A percentile compares a stretch with the other conserved stretches of the same genome.
Evolutionary conservation across 352 stramenopile genomes (phyloP).

Genomic region (Phytophthora hybrid): DNA sequence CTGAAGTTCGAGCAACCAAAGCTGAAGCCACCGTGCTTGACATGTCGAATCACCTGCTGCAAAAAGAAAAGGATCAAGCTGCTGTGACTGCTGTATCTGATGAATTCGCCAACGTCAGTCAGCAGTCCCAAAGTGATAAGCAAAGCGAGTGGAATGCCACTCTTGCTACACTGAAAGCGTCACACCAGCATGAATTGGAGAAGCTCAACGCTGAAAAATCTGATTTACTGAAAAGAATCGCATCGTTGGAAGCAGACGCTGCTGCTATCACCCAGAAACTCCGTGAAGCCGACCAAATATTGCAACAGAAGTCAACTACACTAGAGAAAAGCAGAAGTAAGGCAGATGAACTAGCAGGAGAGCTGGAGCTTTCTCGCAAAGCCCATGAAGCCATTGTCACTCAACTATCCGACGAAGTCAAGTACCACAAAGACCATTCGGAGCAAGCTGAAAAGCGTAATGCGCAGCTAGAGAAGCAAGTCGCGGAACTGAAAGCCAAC

Average conservation of each 20-base stretch:
- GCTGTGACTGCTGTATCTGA: conserved; percentile 16
- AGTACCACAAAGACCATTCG: conserved; percentile 41
- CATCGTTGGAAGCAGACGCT: conserved; percentile 23
- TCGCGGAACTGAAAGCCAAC: conserved; percentile 57
- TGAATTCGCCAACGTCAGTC: conserved; percentile 1
- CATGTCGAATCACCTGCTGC: conserved; percentile 35
- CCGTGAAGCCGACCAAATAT: conserved; percentile 25
- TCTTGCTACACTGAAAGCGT: conserved; percentile 14
- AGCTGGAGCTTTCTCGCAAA: conserved; percentile 32
- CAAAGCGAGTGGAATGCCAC: conserved; percentile 30
- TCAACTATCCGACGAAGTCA: conserved; percentile 36
- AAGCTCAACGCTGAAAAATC: conserved; percentile 18
- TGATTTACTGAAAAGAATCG: conserved; percentile 23
- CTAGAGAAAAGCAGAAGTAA: conserved; percentile 29
- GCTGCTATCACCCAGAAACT: neutral
- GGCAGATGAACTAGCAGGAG: conserved; percentile 2
- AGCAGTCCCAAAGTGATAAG: conserved; percentile 21
- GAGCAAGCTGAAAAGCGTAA: conserved; percentile 47
- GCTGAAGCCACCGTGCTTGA: conserved; percentile 42
- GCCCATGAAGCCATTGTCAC: conserved; percentile 22
- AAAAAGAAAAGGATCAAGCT: conserved; percentile 40
- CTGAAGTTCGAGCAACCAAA: conserved; percentile 29
- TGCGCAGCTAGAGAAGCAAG: conserved; percentile 53
- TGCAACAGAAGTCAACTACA: conserved; percentile 20
- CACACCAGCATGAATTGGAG: conserved; percentile 34